Base-by-base conservation (phyloP, 768 basidiomycete genomes). In the Austroboletus festivus region DNA sequence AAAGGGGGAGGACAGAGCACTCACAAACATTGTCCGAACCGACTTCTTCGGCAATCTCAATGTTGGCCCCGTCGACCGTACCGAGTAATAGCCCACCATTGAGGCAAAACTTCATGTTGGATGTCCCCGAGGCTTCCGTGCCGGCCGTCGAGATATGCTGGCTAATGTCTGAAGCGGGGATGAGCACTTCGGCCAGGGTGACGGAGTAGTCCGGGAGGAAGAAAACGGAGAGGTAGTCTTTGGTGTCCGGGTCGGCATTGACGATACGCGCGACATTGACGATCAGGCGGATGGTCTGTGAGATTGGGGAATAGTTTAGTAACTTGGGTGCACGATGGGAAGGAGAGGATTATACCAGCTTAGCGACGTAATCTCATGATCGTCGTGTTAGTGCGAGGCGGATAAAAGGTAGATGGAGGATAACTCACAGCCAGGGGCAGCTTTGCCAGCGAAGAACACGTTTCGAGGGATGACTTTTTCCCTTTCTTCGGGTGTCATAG, bases 91-190 rank as follows among this genome's bases (percentile, higher is more conserved):
- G 71, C 19, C 92, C 93, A 31, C 95, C 95, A 58, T 93, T 93
- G 44, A 95, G 64, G 58, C 88, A 89, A 70, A 97, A 92, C 68
- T 88, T 89, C 86, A 89, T 88, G 71, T 89, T 90, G 7, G 83
- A 87, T 34, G 86, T 87, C 28, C 84, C 86, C 2, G 81, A 83
- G 11, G 87, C 86, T 64, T 97, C 93, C 2, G 95, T 97, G 31
- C 95, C 95, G 3, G 95, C 96, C 13, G 95, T 98, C 20, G 90
- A 93, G 68, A 99, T 97, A 68, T 98, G 95, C 63, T 96, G 91
- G 52, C 83, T 86, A 72, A 97, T 88, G 66, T 98, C 93, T 23
- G 88, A 86, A 12, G 95, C 89, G n/a, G 88, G 89, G 51, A 93
- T 89, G 56, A 93, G 75, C 20, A 93, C 72, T 62, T 92, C 89